Evolutionary conservation across 1,139 yeast species (phyloP), one percentile per base, ranked within the genome.

Genomic region (Yamadazyma triangularis): DNA sequence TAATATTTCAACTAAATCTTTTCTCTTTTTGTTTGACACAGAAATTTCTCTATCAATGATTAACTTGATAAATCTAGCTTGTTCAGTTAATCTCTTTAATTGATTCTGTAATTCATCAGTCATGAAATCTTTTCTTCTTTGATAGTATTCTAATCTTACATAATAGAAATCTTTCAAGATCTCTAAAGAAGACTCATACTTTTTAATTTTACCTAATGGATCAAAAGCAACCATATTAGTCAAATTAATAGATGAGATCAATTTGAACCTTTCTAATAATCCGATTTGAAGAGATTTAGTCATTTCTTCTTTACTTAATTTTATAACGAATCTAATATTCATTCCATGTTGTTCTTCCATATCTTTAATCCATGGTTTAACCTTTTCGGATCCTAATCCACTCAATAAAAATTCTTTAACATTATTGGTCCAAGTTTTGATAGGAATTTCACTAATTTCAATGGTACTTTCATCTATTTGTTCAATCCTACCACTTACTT

Each of bases 171-270:
- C 97, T 39, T 66, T 70, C 46, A 93, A 64, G 25, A 93, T 91
- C 33, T 88, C 94, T 41, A 76, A 73, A 2, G 84, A 83, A 30
- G 70, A 65, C 11, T 77, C 81, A 53, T 89, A 93, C 52, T 77
- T 85, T 52, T 84, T 86, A 44, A 93, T 86, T 47, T 93, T 77
- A 24, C 96, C 95, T 37, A 74, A 73, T n/a, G 95, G 77, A 59
- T 91, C 97, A 60, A 93, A 93, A 0, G 96, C 94, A 36, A 91
- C 96, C 96, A 93, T 88, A 53, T 93, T 93, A 31, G 79, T 73
- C 44, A 86, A 66, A 54, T 75, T 80, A 26, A 91, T 63, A 8
- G 82, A 65, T 1, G 88, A 69, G 9, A 77, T 64, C 34, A 93
- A 69, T 53, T 84, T 88, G 63, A 93, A 93, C 51, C 89, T 71